Conservation (phyloP, 768 basidiomycete genomes). For the Termitomyces sp. region DNA sequence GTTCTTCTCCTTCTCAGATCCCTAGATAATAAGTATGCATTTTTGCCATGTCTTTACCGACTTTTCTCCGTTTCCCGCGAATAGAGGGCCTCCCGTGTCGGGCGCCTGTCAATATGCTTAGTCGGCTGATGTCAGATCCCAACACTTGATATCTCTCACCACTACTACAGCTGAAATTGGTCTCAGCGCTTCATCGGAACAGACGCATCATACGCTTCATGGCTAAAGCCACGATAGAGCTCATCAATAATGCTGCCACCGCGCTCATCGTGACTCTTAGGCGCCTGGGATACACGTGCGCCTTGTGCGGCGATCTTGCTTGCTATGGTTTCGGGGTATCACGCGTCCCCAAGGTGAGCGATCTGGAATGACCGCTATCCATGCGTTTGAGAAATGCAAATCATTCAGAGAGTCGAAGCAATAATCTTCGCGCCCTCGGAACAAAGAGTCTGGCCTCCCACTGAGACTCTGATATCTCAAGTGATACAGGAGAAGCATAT, state of each 20-base stretch:
- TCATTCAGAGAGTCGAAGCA: slow-evolving; percentile 3
- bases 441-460: neutral
- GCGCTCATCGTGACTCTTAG: slow-evolving; percentile 1
- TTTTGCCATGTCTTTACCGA: no score
- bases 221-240: neutral
- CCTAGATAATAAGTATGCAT: neutral
- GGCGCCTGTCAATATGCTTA: no score
- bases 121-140: no score
- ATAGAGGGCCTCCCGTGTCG: no score
- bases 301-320: slow-evolving; percentile 10
- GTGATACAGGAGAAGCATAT: no score
- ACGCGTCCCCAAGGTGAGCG: slow-evolving; percentile 1
- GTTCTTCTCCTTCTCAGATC: neutral
- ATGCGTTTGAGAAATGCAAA: no score
- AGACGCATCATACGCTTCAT: neutral
- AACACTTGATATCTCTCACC: neutral
- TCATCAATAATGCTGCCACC: neutral
- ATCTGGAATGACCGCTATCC: neutral
- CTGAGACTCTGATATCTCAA: slow-evolving; percentile 1
- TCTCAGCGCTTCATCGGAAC: neutral
- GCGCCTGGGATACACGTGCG: slow-evolving; percentile 5
- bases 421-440: slow-evolving; percentile 1
- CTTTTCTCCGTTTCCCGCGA: no score
- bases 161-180: no score
- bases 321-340: slow-evolving; percentile 2